Evolutionary conservation across 2,329 filamentous ascomycete genomes (phyloP).

Genomic region (Fusarium palustre): DNA sequence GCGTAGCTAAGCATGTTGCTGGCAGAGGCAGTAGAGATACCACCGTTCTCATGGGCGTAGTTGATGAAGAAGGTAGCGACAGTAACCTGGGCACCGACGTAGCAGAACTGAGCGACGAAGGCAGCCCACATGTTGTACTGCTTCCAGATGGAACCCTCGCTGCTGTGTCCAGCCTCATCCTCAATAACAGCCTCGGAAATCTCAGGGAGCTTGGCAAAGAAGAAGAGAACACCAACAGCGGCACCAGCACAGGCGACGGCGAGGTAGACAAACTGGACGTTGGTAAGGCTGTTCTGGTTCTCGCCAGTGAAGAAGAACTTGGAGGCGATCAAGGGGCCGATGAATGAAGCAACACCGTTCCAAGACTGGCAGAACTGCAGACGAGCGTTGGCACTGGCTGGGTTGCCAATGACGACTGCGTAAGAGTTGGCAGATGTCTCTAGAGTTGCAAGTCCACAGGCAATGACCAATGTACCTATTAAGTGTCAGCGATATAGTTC

Average conservation of each 20-base stretch:
- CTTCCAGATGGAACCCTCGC: slow-evolving; percentile 73
- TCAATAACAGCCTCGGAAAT: slow-evolving; percentile 65
- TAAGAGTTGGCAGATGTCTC: slow-evolving; percentile 82
- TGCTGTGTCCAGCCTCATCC: slow-evolving; percentile 61
- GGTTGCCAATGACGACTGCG: slow-evolving; percentile 64
- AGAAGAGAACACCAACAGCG: slow-evolving; percentile 72
- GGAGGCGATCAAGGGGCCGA: slow-evolving; percentile 78
- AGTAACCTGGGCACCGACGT: slow-evolving; percentile 77
- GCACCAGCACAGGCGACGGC: slow-evolving; percentile 77
- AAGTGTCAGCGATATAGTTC: too few relatives aligned
- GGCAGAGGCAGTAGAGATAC: slow-evolving; percentile 60
- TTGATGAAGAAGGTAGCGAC: slow-evolving; percentile 79
- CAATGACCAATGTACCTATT: slow-evolving; percentile 73
- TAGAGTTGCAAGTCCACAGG: slow-evolving; percentile 77
- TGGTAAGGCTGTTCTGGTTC: slow-evolving; percentile 67
- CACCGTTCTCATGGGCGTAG: slow-evolving; percentile 71
- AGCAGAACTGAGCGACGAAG: slow-evolving; percentile 81
- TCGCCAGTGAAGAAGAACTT: slow-evolving; percentile 77
- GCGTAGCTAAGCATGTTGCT: slow-evolving; percentile 79
- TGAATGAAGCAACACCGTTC: slow-evolving; percentile 78
- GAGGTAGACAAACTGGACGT: slow-evolving; percentile 82
- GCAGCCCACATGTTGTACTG: slow-evolving; percentile 83
- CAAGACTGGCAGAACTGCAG: slow-evolving; percentile 76
- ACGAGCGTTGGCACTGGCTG: slow-evolving; percentile 11
- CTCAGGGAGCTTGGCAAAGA: slow-evolving; percentile 76